These are phyloP conservation scores for Fraxinus dipetala DNA, from an alignment of 305 asterid genomes.

Conservation along the genomic window DNA sequence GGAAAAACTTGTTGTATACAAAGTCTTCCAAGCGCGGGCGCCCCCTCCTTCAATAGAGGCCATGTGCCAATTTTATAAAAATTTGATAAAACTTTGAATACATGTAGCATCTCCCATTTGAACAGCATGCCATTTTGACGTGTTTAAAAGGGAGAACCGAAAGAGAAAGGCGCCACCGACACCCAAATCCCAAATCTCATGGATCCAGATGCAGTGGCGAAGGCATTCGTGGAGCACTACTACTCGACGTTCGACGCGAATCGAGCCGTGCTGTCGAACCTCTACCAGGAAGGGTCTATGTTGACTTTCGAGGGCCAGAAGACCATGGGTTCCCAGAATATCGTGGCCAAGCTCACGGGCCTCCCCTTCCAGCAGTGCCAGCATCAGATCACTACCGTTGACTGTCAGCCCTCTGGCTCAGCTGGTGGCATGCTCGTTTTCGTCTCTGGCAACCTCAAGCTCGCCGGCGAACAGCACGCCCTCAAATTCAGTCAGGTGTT, in stretches of 20 bases:
- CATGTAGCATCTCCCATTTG: no score
- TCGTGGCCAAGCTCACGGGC: slow-evolving; percentile 12
- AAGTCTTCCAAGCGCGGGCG: no score
- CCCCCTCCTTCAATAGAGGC: no score
- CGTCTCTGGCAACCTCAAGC: slow-evolving; percentile 15
- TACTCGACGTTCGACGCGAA: slow-evolving; percentile 34
- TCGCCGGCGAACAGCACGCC: slow-evolving; percentile 22
- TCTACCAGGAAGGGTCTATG: slow-evolving; percentile 33
- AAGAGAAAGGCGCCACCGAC: neutral
- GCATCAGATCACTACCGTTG: slow-evolving; percentile 23
- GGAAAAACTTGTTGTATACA: no score
- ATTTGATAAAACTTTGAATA: no score
- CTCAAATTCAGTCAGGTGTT: slow-evolving; percentile 25
- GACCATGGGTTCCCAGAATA: slow-evolving; percentile 29
- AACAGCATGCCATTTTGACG: neutral
- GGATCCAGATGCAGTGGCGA: slow-evolving; percentile 36
- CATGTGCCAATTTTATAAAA: no score
- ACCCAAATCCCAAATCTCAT: neutral
- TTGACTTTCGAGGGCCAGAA: slow-evolving; percentile 37
- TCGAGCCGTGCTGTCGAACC: slow-evolving; percentile 23
- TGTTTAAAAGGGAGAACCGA: neutral
- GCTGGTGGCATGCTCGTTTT: slow-evolving; percentile 22
- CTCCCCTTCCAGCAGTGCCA: slow-evolving; percentile 20
- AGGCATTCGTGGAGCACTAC: slow-evolving; percentile 36
- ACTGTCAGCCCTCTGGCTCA: slow-evolving; percentile 24